phyloP scores from a whole-genome alignment of 768 basidiomycete species.

The Leccinum boreale region DNA sequence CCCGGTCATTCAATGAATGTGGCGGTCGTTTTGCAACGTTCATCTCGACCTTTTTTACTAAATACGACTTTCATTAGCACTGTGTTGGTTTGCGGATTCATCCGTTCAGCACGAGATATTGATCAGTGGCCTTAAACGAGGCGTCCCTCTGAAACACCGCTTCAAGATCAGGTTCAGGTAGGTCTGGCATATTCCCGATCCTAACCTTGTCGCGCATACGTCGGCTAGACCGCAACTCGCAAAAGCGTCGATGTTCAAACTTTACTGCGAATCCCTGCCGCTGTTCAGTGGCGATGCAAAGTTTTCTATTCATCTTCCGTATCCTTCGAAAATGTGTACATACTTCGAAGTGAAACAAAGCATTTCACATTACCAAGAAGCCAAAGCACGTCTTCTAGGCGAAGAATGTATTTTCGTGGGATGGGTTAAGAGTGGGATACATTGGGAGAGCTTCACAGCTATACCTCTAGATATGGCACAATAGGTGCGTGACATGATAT shows the following conservation, averaged over 20 bases:
- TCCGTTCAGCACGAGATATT: slow-evolving; percentile 53
- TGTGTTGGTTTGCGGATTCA: slow-evolving; percentile 66
- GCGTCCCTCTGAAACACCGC: slow-evolving; percentile 69
- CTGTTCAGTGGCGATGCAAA: slow-evolving; percentile 10
- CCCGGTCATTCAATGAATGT: slow-evolving; percentile 71
- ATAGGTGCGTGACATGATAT: not conserved
- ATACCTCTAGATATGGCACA: slow-evolving; percentile 2
- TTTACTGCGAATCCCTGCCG: slow-evolving; percentile 35
- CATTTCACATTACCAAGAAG: slow-evolving; percentile 45
- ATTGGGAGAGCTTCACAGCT: slow-evolving; percentile 50
- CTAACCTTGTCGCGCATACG: not conserved
- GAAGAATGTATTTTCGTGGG: slow-evolving; percentile 50
- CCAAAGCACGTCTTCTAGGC: slow-evolving; percentile 47
- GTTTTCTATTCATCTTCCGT: slow-evolving; percentile 9
- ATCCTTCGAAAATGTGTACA: slow-evolving; percentile 26
- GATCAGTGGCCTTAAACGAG: slow-evolving; percentile 78
- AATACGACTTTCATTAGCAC: slow-evolving; percentile 39
- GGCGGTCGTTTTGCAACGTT: slow-evolving; percentile 10
- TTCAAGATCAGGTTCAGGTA: slow-evolving; percentile 62
- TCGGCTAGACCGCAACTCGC: slow-evolving; percentile 47
- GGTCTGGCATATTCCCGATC: slow-evolving; percentile 1
- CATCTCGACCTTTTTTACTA: not conserved
- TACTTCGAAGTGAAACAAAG: slow-evolving; percentile 47
- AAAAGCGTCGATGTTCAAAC: slow-evolving; percentile 50
- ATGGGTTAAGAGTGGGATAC: slow-evolving; percentile 56